A percentile compares a stretch with the other conserved stretches of the same genome.
Evolutionary conservation across 1,284 basidiomycete species (phyloP).

Genomic region (Pseudozyma sp.): DNA sequence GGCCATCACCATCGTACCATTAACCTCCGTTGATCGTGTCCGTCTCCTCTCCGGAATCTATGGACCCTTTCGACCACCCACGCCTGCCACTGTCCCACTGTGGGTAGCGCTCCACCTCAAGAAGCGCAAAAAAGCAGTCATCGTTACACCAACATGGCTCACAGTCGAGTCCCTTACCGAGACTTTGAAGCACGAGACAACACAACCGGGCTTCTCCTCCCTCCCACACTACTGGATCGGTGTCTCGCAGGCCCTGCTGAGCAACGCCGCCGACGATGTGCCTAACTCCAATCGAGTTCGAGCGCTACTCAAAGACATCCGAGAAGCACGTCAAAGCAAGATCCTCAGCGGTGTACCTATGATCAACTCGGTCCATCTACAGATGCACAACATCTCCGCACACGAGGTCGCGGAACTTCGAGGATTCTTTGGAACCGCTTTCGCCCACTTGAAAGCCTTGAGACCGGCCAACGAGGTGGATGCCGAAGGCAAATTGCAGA

Average conservation of each 20-base stretch:
- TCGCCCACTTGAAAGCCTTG: conserved; percentile 53
- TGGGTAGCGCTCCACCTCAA: conserved; percentile 97
- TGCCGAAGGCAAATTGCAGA: conserved; percentile 23
- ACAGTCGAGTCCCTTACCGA: conserved; percentile 81
- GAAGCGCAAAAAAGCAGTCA: conserved; percentile 90
- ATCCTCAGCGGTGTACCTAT: conserved; percentile 80
- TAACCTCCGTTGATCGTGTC: conserved; percentile 61
- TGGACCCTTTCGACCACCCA: conserved; percentile 90
- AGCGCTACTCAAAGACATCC: conserved; percentile 87
- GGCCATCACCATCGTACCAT: conserved; percentile 57
- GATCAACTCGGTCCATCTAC: conserved; percentile 72
- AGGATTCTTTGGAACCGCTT: conserved; percentile 62
- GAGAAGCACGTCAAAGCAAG: conserved; percentile 93
- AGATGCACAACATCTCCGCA: conserved; percentile 67
- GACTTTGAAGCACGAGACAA: conserved; percentile 65
- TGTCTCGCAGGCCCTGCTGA: conserved; percentile 26
- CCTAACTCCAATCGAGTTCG: conserved; percentile 83
- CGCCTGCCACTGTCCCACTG: conserved; percentile 83
- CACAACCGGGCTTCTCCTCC: conserved; percentile 59
- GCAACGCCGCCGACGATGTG: conserved; percentile 83
- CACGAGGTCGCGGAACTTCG: conserved; percentile 64
- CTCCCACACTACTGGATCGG: conserved; percentile 69
- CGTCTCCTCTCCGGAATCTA: conserved; percentile 72
- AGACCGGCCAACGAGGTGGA: conserved; percentile 29
- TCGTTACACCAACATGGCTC: conserved; percentile 90